Evolutionary conservation across 116 monocot species (phyloP).

Genomic region (Posidonia oceanica): DNA sequence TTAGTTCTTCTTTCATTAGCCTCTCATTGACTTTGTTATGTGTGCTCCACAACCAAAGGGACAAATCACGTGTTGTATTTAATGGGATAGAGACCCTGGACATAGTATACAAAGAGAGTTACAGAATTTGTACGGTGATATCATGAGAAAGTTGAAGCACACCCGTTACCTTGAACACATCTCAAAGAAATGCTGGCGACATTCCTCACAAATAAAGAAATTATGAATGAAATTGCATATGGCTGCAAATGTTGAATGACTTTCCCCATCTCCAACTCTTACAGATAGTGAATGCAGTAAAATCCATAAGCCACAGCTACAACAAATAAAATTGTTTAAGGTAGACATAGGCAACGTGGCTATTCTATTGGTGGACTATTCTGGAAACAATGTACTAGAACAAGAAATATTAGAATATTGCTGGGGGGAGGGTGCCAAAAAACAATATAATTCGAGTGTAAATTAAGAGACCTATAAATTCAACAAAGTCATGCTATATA

Average conservation of each 20-base stretch:
- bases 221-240: constrained; percentile 87
- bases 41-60: constrained; percentile 78
- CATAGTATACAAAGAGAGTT: no score
- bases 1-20: constrained; percentile 67
- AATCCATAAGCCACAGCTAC: constrained; percentile 95
- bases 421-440: no score
- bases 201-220: constrained; percentile 90
- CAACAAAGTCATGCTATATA: no score
- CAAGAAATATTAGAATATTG: no score
- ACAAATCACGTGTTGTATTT: constrained; percentile 46
- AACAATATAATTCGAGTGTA: no score
- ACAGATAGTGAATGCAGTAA: constrained; percentile 72
- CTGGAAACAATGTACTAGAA: no score
- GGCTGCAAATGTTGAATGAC: constrained; percentile 53
- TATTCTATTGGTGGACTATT: no score
- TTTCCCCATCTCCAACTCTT: constrained; percentile 81
- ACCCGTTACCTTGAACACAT: constrained; percentile 74
- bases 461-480: no score
- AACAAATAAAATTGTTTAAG: constrained; percentile 3
- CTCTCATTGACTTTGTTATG: constrained; percentile 91
- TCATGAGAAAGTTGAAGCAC: neutral
- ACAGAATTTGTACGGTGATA: neutral
- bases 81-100: constrained; percentile 53
- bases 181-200: constrained; percentile 68
- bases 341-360: no score